Percentiles rank a stretch among this genome's conserved stretches.
Conservation (phyloP, 257 asterid genomes). For the Solanum piurae region DNA sequence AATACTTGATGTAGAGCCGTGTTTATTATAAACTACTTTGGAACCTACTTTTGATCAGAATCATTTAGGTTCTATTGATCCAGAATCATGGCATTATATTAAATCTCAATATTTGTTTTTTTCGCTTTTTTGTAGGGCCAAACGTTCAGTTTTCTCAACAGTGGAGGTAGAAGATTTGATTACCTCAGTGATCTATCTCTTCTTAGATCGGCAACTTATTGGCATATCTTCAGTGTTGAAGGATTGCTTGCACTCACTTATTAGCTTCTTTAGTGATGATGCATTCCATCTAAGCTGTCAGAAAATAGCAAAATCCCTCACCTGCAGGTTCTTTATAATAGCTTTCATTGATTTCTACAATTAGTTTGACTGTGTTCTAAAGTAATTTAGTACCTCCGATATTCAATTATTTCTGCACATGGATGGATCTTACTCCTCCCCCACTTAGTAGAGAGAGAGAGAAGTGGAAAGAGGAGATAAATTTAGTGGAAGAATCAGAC, state of each 20-base stretch:
- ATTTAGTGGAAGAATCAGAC: not conserved
- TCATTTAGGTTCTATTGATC: not conserved
- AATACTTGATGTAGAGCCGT: not conserved
- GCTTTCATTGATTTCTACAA: not conserved
- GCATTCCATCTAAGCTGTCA: conserved; percentile 60
- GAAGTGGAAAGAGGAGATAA: not conserved
- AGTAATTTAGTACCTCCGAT: not conserved
- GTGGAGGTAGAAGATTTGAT: conserved; percentile 71
- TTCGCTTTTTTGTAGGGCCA: conserved; percentile 25
- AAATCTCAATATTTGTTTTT: not conserved
- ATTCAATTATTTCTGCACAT: not conserved
- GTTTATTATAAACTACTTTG: not conserved
- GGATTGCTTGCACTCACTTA: conserved; percentile 46
- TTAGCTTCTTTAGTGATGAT: conserved; percentile 48
- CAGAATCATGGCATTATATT: not conserved
- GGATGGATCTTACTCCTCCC: not conserved
- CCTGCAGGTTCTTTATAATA: conserved; percentile 42
- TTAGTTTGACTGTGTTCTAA: not conserved
- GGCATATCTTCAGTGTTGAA: conserved; percentile 51
- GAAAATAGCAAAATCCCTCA: conserved; percentile 48
- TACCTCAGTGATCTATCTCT: conserved; percentile 40
- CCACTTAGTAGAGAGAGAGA: not conserved
- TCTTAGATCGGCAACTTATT: conserved; percentile 65
- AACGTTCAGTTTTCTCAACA: conserved; percentile 27
- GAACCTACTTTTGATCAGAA: not conserved